Conservation (phyloP, 164 flowering plant genomes). For the grape (Vitis vinifera) region ASM3070453v1 NC_081820.1:182001-182500, state of each 20-base stretch:
- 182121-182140: not conserved
- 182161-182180: conserved; percentile 26
- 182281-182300: too few relatives aligned
- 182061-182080: conserved; percentile 15
- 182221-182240: too few relatives aligned
- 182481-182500: conserved; percentile 9
- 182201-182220: too few relatives aligned
- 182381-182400: conserved; percentile 54
- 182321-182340: too few relatives aligned
- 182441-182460: conserved; percentile 50
- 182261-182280: too few relatives aligned
- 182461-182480: conserved; percentile 5
- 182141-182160: conserved; percentile 18
- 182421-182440: conserved; percentile 36
- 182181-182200: too few relatives aligned
- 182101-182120: conserved; percentile 1
- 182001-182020: too few relatives aligned
- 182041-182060: too few relatives aligned
- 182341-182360: not conserved
- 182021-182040: too few relatives aligned
- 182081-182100: too few relatives aligned
- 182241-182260: too few relatives aligned
- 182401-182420: conserved; percentile 44
- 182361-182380: conserved; percentile 60
- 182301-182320: too few relatives aligned